Base-by-base conservation (phyloP, 805 yeast genomes). In the Starmerella roubikii region DNA sequence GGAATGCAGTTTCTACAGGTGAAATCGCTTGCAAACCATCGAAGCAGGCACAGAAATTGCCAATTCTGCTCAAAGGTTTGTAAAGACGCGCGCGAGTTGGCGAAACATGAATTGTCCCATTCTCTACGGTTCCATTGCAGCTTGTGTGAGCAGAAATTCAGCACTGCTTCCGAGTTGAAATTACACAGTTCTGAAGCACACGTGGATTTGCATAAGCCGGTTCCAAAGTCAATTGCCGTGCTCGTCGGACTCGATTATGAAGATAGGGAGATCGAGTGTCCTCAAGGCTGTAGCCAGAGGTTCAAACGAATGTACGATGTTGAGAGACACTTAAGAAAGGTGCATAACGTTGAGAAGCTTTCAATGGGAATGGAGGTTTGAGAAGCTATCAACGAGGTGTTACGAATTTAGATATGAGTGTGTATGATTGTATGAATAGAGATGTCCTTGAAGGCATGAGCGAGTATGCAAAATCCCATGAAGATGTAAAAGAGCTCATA, bases 11-110 rank as follows among this genome's bases (percentile, higher is more conserved):
- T 84, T 52, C 71, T 75, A 52, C 79, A 78, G 48, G 83, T 78
- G 56, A 82, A 80, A 42, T 76, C 82, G 13, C 63, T 84, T 41
- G 67, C 81, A 38, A 78, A 78, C 34, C 96, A 91, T 57, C 60
- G 76, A 2, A 59, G 71, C 23, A 60, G 76, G 4, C 54, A 52
- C 30, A 19, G 15, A 21, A n/a, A 10, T 19, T 44, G 44, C 30
- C 27, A 3, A 16, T 64, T 60, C 8, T 88, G 98, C 59, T 71
- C 68, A 16, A 76, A 75, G 51, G 55, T 61, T 1, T 84, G 79
- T 49, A 66, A 66, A 28, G 65, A 83, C 35, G 84, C 81, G 1
- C 71, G 71, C 37, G 63, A 81, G 42, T 61, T 86, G 35, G 69
- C 69, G 3, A 72, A 69, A 39, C 97, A 88, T 57, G 65, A 71